Evolutionary conservation across 2,329 filamentous ascomycete genomes (phyloP).

Genomic region (Sphaerulina populicola): DNA sequence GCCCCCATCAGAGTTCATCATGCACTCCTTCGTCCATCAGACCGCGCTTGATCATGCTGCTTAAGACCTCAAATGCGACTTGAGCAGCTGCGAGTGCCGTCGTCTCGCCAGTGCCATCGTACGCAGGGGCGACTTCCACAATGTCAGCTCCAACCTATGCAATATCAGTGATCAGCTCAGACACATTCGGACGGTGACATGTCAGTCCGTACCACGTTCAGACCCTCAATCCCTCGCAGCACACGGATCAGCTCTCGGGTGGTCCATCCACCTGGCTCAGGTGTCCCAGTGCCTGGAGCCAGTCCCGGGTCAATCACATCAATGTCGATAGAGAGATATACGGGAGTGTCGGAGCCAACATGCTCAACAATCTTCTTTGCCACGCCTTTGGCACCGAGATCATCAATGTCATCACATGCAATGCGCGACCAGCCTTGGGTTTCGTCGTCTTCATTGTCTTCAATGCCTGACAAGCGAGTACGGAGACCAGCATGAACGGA

Average conservation of each 20-base stretch:
- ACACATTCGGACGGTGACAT: neutral
- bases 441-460: conserved; percentile 63
- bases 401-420: conserved; percentile 79
- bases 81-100: conserved; percentile 78
- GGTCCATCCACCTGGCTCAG: conserved; percentile 86
- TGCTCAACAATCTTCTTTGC: conserved; percentile 60
- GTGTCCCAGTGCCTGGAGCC: conserved; percentile 63
- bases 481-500: conserved; percentile 77
- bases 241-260: conserved; percentile 80
- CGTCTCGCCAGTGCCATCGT: conserved; percentile 70
- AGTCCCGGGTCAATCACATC: conserved; percentile 69
- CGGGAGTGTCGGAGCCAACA: conserved; percentile 65
- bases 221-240: conserved; percentile 66
- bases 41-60: conserved; percentile 55
- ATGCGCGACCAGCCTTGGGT: conserved; percentile 72
- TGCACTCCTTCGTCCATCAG: conserved; percentile 11
- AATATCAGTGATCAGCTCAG: conserved; percentile 29
- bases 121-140: conserved; percentile 80
- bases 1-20: conserved; percentile 1
- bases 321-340: conserved; percentile 75
- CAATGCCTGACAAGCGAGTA: conserved; percentile 61
- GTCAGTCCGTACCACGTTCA: conserved; percentile 53
- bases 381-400: conserved; percentile 63
- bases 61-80: conserved; percentile 78
- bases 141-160: conserved; percentile 69